Percentiles rank a stretch among this genome's conserved stretches.
phyloP scores from a whole-genome alignment of 1,139 yeast species.

The Meyerozyma guilliermondii region DNA sequence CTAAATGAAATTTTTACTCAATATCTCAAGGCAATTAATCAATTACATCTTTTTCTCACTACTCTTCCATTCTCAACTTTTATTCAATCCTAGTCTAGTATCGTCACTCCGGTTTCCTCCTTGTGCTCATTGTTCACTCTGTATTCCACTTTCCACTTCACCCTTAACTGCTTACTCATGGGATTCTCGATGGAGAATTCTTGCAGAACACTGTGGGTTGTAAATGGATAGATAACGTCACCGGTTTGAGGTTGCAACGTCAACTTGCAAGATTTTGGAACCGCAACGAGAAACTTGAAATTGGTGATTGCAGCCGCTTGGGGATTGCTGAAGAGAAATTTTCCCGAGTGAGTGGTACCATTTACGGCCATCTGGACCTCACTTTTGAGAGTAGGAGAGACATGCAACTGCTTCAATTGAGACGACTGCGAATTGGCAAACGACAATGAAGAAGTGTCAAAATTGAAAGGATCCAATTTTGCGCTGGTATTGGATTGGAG shows the following conservation, averaged over 20 bases:
- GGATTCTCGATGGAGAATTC: slow-evolving; percentile 54
- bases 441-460: slow-evolving; percentile 29
- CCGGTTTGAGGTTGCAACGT: slow-evolving; percentile 68
- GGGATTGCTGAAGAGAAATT: slow-evolving; percentile 40
- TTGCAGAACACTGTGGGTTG: slow-evolving; percentile 56
- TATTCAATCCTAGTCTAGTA: slow-evolving; percentile 17
- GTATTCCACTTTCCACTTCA: slow-evolving; percentile 78
- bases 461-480: slow-evolving; percentile 47
- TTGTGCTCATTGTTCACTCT: slow-evolving; percentile 37
- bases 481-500: slow-evolving; percentile 34
- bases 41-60: no score
- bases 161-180: slow-evolving; percentile 47
- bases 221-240: slow-evolving; percentile 46
- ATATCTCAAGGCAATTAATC: no score
- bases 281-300: slow-evolving; percentile 73
- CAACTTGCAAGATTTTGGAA: slow-evolving; percentile 67
- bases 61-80: no score
- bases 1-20: no score
- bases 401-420: slow-evolving; percentile 29
- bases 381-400: slow-evolving; percentile 45
- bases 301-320: slow-evolving; percentile 25
- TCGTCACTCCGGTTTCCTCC: slow-evolving; percentile 55
- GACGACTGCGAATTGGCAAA: slow-evolving; percentile 10
- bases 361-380: slow-evolving; percentile 41
- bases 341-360: slow-evolving; percentile 40